These are phyloP conservation scores for Leucocoprinus sp. DNA, from an alignment of 768 basidiomycete species.

Conservation along the genomic window DNA sequence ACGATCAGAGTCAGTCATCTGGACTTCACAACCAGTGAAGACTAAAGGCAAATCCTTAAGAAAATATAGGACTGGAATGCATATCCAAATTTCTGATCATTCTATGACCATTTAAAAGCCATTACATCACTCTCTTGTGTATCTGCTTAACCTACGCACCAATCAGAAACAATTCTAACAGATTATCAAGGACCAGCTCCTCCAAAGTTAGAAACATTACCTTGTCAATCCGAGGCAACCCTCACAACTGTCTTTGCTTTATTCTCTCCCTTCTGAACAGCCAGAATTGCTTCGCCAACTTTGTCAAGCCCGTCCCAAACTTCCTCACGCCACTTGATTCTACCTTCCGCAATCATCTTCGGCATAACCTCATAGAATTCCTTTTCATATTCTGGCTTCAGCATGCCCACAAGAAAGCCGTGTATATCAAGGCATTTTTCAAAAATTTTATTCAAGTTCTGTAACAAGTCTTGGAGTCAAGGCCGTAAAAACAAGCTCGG, in stretches of 20 bases:
- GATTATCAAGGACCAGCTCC: too few relatives aligned
- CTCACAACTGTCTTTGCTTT: slow-evolving; percentile 20
- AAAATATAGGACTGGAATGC: too few relatives aligned
- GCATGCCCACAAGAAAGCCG: slow-evolving; percentile 33
- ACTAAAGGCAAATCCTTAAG: too few relatives aligned
- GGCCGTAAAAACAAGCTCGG: background rate
- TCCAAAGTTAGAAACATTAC: background rate
- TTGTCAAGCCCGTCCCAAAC: slow-evolving; percentile 29
- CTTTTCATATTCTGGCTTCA: slow-evolving; percentile 22
- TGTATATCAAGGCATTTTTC: slow-evolving; percentile 31
- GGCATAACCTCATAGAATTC: slow-evolving; percentile 32
- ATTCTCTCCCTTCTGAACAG: slow-evolving; percentile 21
- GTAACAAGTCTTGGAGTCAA: background rate
- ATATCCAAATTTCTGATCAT: too few relatives aligned
- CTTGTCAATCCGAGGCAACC: slow-evolving; percentile 18
- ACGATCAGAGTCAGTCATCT: too few relatives aligned
- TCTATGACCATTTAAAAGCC: too few relatives aligned
- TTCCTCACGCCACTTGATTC: slow-evolving; percentile 31
- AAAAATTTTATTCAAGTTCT: slow-evolving; percentile 34
- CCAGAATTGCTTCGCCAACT: slow-evolving; percentile 28
- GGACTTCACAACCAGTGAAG: too few relatives aligned
- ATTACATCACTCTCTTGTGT: too few relatives aligned
- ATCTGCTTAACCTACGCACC: too few relatives aligned
- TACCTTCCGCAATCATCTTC: slow-evolving; percentile 27
- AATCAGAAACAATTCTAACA: too few relatives aligned